phyloP scores from a whole-genome alignment of 345 rosid genomes.

The Crucihimalaya himalaica region DNA sequence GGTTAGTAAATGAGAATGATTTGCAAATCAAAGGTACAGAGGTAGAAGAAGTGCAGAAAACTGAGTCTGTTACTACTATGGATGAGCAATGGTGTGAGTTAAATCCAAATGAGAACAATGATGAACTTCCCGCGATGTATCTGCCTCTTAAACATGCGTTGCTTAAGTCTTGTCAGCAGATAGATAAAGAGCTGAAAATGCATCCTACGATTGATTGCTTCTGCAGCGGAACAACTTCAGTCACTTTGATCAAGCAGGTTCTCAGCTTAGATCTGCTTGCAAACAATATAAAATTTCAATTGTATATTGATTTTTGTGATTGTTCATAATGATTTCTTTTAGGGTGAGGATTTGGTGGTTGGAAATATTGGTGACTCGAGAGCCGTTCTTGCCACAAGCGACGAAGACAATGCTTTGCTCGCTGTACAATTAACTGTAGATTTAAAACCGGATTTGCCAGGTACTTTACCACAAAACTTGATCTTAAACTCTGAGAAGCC shows the following conservation, averaged over 20 bases:
- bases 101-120: conserved; percentile 49
- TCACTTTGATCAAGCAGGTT: conserved; percentile 89
- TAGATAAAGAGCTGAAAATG: conserved; percentile 82
- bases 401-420: conserved; percentile 58
- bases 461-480: conserved; percentile 47
- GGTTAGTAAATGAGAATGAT: conserved; percentile 30
- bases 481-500: conserved; percentile 22
- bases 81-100: conserved; percentile 69
- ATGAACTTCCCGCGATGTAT: conserved; percentile 61
- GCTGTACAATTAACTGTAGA: conserved; percentile 85
- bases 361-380: conserved; percentile 95
- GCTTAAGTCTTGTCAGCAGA: conserved; percentile 73
- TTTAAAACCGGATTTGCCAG: conserved; percentile 96
- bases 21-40: conserved; percentile 29
- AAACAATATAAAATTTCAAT: background rate
- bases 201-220: conserved; percentile 91
- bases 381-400: conserved; percentile 85
- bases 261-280: background rate
- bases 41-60: conserved; percentile 46
- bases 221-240: conserved; percentile 98
- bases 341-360: conserved; percentile 81
- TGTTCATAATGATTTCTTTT: conserved; percentile 23
- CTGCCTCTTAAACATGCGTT: conserved; percentile 67
- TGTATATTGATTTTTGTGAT: background rate
- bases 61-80: conserved; percentile 46